Evolutionary conservation across 176 grass and related monocot species (phyloP), one percentile per base, ranked within the genome.

Genomic region (Olyra latifolia): DNA sequence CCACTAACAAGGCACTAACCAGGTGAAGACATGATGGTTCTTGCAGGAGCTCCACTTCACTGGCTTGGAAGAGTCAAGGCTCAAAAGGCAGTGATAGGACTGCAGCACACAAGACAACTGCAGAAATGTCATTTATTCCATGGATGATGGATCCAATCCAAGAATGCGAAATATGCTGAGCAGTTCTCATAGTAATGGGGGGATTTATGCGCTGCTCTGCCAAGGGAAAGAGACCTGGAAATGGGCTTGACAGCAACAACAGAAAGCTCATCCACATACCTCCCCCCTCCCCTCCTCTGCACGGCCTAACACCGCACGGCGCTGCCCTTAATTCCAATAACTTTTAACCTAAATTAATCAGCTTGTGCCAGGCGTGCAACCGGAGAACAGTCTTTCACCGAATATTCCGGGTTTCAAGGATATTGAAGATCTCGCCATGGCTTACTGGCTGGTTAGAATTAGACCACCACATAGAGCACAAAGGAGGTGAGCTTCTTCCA

Each of bases 221-320:
- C 77, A 8, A 75, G 58, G 8, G 87, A 85, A 71, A 85, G 71
- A 19, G 82, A 85, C 82, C 38, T 66, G 72, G 57, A 86, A 82
- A 86, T 89, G 83, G 64, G 83, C 66, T 42, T 58, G 87, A 89
- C 57, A 85, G 87, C 87, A 82, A 82, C 87, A 64, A 3, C 48
- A 15, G 72, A 65, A 72, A 66, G 16, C 72, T 85, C 82, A 66
- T 88, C 87, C 86, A 79, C 80, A 74, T 79, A 72, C 47, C 20
- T 29, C 56, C 55, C 35, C 62, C 46, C 32, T 16, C 14, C 44
- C 20, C 13, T 3, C 24, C 29, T 32, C 30, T 6, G 30, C 81
- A 62, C 66, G 23, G 71, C 84, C 58, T 83, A 80, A 82, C 78
- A 78, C 20, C 71, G 38, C 53, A 38, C 14, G n/a, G n/a, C n/a